A percentile compares a stretch with the other conserved stretches of the same genome.
Evolutionary conservation across 768 basidiomycete species (phyloP).

Genomic region (Sistotremastrum suecicum): DNA sequence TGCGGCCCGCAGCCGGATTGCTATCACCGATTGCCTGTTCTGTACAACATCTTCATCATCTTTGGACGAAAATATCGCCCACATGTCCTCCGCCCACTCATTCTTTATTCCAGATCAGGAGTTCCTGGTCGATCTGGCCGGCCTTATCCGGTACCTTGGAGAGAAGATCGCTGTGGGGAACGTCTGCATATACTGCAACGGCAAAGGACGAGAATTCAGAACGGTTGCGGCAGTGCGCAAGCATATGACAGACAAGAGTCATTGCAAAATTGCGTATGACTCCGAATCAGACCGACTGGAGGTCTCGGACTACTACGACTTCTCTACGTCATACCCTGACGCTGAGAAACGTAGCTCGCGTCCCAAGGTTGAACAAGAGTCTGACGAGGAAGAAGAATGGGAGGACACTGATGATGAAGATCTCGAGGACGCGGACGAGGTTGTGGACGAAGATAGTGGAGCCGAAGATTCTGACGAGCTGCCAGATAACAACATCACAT

Average conservation of each 20-base stretch:
- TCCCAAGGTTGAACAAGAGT: constrained; percentile 3
- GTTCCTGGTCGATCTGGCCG: constrained; percentile 71
- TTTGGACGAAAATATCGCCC: constrained; percentile 55
- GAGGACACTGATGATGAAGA: constrained; percentile 16
- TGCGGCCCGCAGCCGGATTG: constrained; percentile 48
- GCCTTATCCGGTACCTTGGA: constrained; percentile 73
- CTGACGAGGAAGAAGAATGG: constrained; percentile 20
- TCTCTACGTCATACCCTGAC: constrained; percentile 62
- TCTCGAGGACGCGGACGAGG: constrained; percentile 23
- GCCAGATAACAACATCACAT: constrained; percentile 44
- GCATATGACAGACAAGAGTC: constrained; percentile 93
- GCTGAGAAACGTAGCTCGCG: constrained; percentile 14
- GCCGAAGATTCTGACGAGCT: constrained; percentile 26
- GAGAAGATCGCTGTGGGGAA: constrained; percentile 92
- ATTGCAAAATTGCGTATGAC: constrained; percentile 94
- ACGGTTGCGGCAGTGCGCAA: constrained; percentile 79
- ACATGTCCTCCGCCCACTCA: constrained; percentile 82
- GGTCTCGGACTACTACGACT: constrained; percentile 89
- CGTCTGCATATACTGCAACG: constrained; percentile 85
- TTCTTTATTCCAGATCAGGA: constrained; percentile 96
- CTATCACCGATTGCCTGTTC: constrained; percentile 71
- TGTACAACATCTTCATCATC: constrained; percentile 41
- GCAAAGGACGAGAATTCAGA: constrained; percentile 66
- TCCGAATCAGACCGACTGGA: constrained; percentile 68
- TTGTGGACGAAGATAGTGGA: constrained; percentile 23